Evolutionary conservation across 2,329 filamentous ascomycete genomes (phyloP).

Genomic region (Fusarium guadeloupense): DNA sequence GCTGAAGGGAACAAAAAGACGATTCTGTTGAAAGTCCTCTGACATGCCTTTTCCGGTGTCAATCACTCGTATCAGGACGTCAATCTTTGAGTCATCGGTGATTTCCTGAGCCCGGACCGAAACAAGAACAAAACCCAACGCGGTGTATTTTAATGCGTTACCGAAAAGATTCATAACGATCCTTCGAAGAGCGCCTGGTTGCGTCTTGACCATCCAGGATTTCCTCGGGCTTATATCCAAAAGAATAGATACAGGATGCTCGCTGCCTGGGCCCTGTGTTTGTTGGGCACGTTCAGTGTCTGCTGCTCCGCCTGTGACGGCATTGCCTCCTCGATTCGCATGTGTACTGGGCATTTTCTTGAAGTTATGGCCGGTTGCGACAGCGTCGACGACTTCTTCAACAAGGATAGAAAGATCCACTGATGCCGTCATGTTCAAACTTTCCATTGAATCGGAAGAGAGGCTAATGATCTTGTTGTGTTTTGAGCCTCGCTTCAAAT

Average conservation of each 20-base stretch:
- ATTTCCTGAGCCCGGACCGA: slow-evolving; percentile 42
- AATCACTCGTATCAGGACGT: slow-evolving; percentile 58
- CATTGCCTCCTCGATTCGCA: slow-evolving; percentile 7
- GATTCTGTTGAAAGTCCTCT: slow-evolving; percentile 66
- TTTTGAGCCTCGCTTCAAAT: slow-evolving; percentile 32
- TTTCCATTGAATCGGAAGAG: slow-evolving; percentile 45
- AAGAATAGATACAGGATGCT: slow-evolving; percentile 56
- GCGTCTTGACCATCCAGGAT: slow-evolving; percentile 62
- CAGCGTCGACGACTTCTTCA: slow-evolving; percentile 53
- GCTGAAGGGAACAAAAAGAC: slow-evolving; percentile 68
- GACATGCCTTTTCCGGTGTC: slow-evolving; percentile 74
- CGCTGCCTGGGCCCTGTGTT: slow-evolving; percentile 24
- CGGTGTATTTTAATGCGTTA: slow-evolving; percentile 71
- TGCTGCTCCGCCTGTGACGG: not conserved
- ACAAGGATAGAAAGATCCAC: slow-evolving; percentile 48
- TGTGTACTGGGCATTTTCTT: slow-evolving; percentile 33
- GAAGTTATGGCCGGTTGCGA: slow-evolving; percentile 52
- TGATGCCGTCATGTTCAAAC: slow-evolving; percentile 44
- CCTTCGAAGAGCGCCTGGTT: slow-evolving; percentile 60
- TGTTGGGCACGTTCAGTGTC: slow-evolving; percentile 4
- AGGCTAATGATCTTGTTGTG: slow-evolving; percentile 34
- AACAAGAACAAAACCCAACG: slow-evolving; percentile 60
- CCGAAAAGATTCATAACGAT: slow-evolving; percentile 71
- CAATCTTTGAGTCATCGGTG: slow-evolving; percentile 31
- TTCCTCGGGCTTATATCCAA: slow-evolving; percentile 58